A percentile compares a stretch with the other conserved stretches of the same genome.
phyloP scores from a whole-genome alignment of 306 rosid species.

The Cucurbita maxima region DNA sequence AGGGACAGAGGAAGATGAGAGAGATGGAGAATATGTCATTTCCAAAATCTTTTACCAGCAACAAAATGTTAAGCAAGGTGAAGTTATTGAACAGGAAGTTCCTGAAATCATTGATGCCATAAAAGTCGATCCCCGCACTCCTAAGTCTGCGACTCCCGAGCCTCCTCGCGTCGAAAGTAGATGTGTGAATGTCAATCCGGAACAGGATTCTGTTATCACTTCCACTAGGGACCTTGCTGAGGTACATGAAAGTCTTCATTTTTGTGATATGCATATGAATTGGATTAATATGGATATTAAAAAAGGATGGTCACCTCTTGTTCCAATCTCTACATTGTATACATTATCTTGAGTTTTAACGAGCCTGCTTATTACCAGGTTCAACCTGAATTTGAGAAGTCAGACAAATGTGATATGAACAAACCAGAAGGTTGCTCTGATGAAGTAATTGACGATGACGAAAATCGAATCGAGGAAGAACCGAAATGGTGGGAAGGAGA shows the following conservation, averaged over 20 bases:
- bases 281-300: background rate
- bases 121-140: conserved; percentile 64
- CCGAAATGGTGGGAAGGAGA: conserved; percentile 77
- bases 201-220: conserved; percentile 7
- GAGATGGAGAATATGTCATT: conserved; percentile 39
- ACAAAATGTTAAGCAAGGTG: conserved; percentile 20
- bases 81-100: conserved; percentile 21
- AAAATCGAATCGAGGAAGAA: conserved; percentile 35
- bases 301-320: background rate
- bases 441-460: conserved; percentile 5
- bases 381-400: conserved; percentile 22
- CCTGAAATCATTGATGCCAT: conserved; percentile 28
- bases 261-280: background rate
- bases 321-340: background rate
- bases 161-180: conserved; percentile 33
- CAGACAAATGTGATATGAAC: conserved; percentile 14
- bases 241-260: conserved; percentile 21
- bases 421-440: background rate
- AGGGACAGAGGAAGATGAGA: conserved; percentile 44
- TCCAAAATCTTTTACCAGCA: conserved; percentile 50
- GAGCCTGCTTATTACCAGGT: conserved; percentile 9
- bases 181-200: conserved; percentile 23
- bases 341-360: background rate
- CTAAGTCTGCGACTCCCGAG: conserved; percentile 55
- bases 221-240: conserved; percentile 12